These are phyloP conservation scores for Chenopodium suecicum DNA, from an alignment of 148 eudicot genomes.

Conservation along the genomic window DNA sequence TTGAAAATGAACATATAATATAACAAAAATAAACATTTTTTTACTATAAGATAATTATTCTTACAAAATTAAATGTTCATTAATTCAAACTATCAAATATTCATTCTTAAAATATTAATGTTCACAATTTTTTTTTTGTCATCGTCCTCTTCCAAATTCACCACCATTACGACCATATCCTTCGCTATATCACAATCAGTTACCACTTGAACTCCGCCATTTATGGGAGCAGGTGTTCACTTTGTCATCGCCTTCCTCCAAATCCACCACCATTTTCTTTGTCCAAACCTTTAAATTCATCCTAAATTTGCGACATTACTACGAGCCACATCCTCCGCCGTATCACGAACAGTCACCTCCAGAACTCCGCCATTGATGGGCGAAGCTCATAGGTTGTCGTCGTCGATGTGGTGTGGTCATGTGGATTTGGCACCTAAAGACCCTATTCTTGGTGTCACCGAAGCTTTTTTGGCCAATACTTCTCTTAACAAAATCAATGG, in stretches of 20 bases:
- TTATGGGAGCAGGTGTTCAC: no score
- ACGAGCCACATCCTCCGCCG: slow-evolving; percentile 24
- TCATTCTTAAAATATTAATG: no score
- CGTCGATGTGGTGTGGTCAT: slow-evolving; percentile 59
- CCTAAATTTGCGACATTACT: slow-evolving; percentile 46
- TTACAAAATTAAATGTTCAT: no score
- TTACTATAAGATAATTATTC: no score
- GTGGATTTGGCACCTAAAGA: slow-evolving; percentile 87
- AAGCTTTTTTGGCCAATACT: slow-evolving; percentile 88
- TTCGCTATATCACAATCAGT: no score
- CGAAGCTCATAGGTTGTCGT: slow-evolving; percentile 47
- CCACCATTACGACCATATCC: no score
- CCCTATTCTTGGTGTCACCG: slow-evolving; percentile 95
- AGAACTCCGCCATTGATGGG: slow-evolving; percentile 12
- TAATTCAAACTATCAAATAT: no score
- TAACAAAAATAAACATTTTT: no score
- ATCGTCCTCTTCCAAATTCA: no score
- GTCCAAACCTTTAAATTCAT: not conserved
- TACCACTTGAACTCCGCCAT: no score
- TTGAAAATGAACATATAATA: no score
- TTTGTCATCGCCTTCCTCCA: not conserved
- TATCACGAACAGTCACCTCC: not conserved
- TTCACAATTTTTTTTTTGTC: no score
- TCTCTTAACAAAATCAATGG: slow-evolving; percentile 76
- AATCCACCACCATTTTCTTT: not conserved